Conservation (phyloP, 352 stramenopile genomes). For the Elongisporangium senticosum region DNA sequence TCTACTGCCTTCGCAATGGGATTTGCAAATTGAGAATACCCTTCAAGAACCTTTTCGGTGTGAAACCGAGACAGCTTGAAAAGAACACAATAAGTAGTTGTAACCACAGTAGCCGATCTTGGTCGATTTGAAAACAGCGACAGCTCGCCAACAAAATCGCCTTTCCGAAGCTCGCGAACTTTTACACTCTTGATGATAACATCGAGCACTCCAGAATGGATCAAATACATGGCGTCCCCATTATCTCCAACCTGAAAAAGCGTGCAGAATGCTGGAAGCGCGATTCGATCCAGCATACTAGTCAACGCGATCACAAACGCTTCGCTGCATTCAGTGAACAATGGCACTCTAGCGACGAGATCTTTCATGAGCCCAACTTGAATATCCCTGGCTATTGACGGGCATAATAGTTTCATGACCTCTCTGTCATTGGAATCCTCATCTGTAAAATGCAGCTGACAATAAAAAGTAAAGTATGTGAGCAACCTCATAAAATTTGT, state of each 20-base stretch:
- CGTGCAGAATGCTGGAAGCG: constrained; percentile 45
- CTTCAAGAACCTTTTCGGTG: constrained; percentile 41
- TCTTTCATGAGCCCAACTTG: constrained; percentile 59
- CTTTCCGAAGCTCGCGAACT: constrained; percentile 68
- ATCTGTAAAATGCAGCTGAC: constrained; percentile 59
- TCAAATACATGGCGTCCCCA: constrained; percentile 74
- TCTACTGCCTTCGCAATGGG: constrained; percentile 23
- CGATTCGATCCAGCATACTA: constrained; percentile 56
- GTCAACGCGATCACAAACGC: constrained; percentile 57
- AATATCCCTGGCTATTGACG: constrained; percentile 71
- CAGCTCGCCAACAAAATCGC: constrained; percentile 64
- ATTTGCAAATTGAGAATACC: constrained; percentile 35
- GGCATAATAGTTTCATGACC: constrained; percentile 58
- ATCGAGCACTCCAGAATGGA: constrained; percentile 62
- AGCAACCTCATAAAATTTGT: background rate
- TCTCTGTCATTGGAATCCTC: constrained; percentile 68
- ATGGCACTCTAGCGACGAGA: constrained; percentile 39
- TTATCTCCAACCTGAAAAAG: constrained; percentile 51
- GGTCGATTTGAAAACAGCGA: constrained; percentile 57
- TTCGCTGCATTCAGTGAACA: constrained; percentile 53
- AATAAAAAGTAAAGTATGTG: background rate
- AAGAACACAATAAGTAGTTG: constrained; percentile 60
- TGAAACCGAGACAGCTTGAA: constrained; percentile 70
- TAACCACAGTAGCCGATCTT: constrained; percentile 48
- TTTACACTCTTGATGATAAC: constrained; percentile 50